phyloP scores from a whole-genome alignment of 2,329 filamentous ascomycete species.

The Intubia oerlemansii region DNA sequence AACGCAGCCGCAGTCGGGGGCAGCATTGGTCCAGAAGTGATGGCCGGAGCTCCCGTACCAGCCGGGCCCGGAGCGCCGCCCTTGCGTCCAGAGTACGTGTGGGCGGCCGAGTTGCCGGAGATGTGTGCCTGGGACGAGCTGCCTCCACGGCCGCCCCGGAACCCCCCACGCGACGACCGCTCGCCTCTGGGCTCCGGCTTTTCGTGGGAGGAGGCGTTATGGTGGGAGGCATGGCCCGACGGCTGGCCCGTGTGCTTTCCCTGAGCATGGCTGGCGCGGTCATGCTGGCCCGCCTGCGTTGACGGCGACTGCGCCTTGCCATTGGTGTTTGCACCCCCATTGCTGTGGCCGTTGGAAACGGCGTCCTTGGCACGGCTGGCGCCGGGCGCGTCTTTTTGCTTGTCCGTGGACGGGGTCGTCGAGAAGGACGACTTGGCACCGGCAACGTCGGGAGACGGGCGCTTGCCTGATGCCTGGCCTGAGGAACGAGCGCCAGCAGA shows the following conservation, averaged over 20 bases:
- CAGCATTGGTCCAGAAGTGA: no score
- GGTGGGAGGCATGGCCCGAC: not conserved
- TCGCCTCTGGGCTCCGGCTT: slow-evolving; percentile 16
- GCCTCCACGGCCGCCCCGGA: slow-evolving; percentile 21
- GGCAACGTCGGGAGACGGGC: no score
- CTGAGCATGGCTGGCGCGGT: slow-evolving; percentile 13
- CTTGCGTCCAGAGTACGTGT: no score
- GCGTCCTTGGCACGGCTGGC: slow-evolving; percentile 13
- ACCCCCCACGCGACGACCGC: slow-evolving; percentile 19
- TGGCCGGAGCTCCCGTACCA: no score
- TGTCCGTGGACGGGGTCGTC: slow-evolving; percentile 3
- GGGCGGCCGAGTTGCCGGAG: slow-evolving; percentile 11
- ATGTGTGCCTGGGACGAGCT: slow-evolving; percentile 4
- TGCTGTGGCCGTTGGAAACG: no score
- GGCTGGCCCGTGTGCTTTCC: slow-evolving; percentile 12
- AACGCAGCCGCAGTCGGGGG: slow-evolving; percentile 14
- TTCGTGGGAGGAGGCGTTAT: slow-evolving; percentile 2
- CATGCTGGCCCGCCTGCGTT: slow-evolving; percentile 16
- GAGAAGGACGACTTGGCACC: slow-evolving; percentile 7
- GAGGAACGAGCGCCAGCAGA: no score
- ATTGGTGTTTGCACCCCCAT: no score
- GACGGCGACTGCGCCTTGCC: no score
- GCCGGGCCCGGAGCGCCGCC: no score
- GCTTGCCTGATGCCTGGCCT: no score
- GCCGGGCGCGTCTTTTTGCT: slow-evolving; percentile 17